Evolutionary conservation across 495 filamentous ascomycete genomes (phyloP), one percentile per base, ranked within the genome.

Genomic region (Jackrogersella multiformis): DNA sequence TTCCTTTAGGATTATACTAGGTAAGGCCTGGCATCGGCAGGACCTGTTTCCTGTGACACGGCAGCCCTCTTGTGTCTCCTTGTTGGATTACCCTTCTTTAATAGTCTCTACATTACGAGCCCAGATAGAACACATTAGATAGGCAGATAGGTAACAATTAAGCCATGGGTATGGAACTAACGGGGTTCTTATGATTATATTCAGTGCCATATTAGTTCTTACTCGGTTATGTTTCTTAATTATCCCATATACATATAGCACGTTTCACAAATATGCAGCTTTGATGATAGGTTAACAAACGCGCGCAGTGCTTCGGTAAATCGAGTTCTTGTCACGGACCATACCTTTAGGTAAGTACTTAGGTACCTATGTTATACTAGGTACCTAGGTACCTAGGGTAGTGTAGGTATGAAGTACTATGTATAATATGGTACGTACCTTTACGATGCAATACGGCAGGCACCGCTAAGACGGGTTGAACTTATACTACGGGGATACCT

Each of bases 161-260:
- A 65, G 18, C 57, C 56, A 57, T 46, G 18, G 45, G 24, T 48
- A 44, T 49, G 48, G 35, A n/a, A 44, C 32, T 23, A 42, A 35
- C 26, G 55, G 49, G 30, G 35, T 38, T 60, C 41, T 64, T 63
- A 30, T 46, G 59, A 68, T 49, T 36, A 34, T 55, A 39, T 38
- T 69, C 34, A 53, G 57, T 65, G 60, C 67, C 10, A 57, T 56
- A 28, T 35, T 51, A 57, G n/a, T n/a, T n/a, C 61, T 56, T 61
- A 61, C 53, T 70, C 61, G 67, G 56, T 54, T 66, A 61, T 8
- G 67, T 41, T 61, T 66, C 61, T 42, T 66, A 66, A 66, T 70
- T 70, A 70, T 61, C 61, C 67, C 67, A 70, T 70, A 70, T 66
- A 70, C 67, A 57, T 61, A 64, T 57, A 66, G 67, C 61, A 70